phyloP scores from a whole-genome alignment of 805 yeast species.

The Danielia oregonensis region DNA sequence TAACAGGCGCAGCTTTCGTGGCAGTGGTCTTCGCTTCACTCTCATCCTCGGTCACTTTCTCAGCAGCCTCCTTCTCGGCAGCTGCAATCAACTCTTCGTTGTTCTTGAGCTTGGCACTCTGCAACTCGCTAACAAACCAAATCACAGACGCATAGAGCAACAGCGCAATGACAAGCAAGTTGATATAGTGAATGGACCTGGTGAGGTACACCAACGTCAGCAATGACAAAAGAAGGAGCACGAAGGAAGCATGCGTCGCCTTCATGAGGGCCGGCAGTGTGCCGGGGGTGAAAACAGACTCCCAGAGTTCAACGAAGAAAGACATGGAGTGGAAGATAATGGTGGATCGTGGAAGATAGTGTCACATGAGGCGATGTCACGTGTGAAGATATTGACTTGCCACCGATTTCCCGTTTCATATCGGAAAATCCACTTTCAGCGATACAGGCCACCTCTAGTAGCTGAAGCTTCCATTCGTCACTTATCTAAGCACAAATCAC shows the following conservation, averaged over 20 bases:
- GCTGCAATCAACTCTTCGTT: slow-evolving; percentile 38
- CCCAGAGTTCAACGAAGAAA: slow-evolving; percentile 74
- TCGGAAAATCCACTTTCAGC: background rate
- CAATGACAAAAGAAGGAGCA: slow-evolving; percentile 56
- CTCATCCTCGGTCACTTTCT: slow-evolving; percentile 1
- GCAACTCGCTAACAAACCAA: slow-evolving; percentile 81
- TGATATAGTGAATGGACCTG: slow-evolving; percentile 62
- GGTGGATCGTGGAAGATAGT: too few relatives aligned
- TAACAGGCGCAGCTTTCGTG: slow-evolving; percentile 3
- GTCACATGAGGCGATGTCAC: too few relatives aligned
- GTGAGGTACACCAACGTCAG: slow-evolving; percentile 55
- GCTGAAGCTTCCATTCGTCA: too few relatives aligned
- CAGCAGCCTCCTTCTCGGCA: slow-evolving; percentile 15
- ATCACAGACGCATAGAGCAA: slow-evolving; percentile 75
- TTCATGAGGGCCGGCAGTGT: slow-evolving; percentile 82
- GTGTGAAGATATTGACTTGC: too few relatives aligned
- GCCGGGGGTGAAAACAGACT: slow-evolving; percentile 89
- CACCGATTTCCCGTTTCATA: too few relatives aligned
- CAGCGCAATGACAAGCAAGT: slow-evolving; percentile 52
- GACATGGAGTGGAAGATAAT: slow-evolving; percentile 19
- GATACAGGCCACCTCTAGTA: too few relatives aligned
- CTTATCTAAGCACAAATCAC: too few relatives aligned
- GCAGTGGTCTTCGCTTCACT: slow-evolving; percentile 9
- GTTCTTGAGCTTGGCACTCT: slow-evolving; percentile 42
- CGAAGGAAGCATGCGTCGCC: slow-evolving; percentile 86